Base-by-base conservation (phyloP, 495 filamentous ascomycete genomes). In the Penicillium lagena region DNA sequence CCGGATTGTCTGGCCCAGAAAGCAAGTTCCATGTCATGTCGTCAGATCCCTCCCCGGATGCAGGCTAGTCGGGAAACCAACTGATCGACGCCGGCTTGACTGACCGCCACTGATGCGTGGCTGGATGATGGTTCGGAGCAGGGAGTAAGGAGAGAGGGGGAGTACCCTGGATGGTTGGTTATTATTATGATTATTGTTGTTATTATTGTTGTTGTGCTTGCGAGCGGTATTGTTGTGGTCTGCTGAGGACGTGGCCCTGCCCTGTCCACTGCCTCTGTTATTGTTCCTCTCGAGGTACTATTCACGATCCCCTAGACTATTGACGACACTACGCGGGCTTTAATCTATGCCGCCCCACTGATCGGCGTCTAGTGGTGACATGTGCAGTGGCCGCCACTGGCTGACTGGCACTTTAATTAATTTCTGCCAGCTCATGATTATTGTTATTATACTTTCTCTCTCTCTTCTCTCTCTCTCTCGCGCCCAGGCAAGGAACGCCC, bases 31-130 rank as follows among this genome's bases (percentile, higher is more conserved):
- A 34, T 34, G 32, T 12, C 9, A 12, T 11, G 32, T 34, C 32
- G 32, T 34, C 32, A 34, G 32, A 34, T 34, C 3, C n/a, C 3
- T n/a, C n/a, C 32, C 32, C 32, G 32, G n/a, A 6, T 6, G 22
- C 22, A 22, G 22, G 22, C 22, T 22, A 22, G 22, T 22, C 22
- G 22, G 22, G 22, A 22, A 22, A 22, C 22, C 0, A 22, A 22
- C 22, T 22, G 22, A 22, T 22, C 22, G 22, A 22, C 22, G 22
- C 22, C 22, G 22, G 2, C 2, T 22, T 7, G 15, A 29, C 40
- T 31, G 43, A 39, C 50, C 50, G 48, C 39, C 43, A 30, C 37
- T 44, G 39, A 46, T 50, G 51, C 12, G 43, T 55, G 52, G 41
- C 45, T 47, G 43, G 36, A 22, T 22, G 22, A 22, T 22, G 22